These are phyloP conservation scores for Nymphaea thermarum DNA, from an alignment of 164 flowering plant species.

Conservation along the genomic window DNA sequence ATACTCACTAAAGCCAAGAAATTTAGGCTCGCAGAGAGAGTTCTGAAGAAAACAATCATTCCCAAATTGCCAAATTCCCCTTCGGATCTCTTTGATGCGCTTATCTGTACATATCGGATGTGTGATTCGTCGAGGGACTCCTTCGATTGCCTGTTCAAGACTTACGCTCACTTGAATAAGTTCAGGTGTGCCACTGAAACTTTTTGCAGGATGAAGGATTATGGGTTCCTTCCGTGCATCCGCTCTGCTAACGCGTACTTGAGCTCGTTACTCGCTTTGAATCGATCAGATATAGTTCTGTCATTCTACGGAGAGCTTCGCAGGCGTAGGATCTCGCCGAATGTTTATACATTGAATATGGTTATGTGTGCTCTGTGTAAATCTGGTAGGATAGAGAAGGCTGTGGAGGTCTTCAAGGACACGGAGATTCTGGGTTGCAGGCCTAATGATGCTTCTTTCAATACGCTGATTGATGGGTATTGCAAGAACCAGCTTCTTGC, in stretches of 20 bases:
- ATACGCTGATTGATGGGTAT: slow-evolving; percentile 63
- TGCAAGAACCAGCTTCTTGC: slow-evolving; percentile 45
- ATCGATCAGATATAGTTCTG: slow-evolving; percentile 48
- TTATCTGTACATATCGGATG: slow-evolving; percentile 48
- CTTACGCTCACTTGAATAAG: slow-evolving; percentile 71
- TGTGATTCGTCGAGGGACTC: slow-evolving; percentile 76
- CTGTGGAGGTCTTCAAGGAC: slow-evolving; percentile 43
- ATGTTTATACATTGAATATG: slow-evolving; percentile 70
- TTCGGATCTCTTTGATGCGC: slow-evolving; percentile 45
- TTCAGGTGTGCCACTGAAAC: slow-evolving; percentile 55
- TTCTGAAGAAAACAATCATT: slow-evolving; percentile 28
- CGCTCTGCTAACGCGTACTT: slow-evolving; percentile 74
- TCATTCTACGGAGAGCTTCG: slow-evolving; percentile 56
- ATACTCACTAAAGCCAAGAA: slow-evolving; percentile 55
- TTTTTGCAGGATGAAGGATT: slow-evolving; percentile 61
- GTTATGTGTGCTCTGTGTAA: slow-evolving; percentile 53
- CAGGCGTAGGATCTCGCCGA: slow-evolving; percentile 46
- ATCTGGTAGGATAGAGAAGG: slow-evolving; percentile 53
- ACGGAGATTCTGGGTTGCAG: slow-evolving; percentile 53
- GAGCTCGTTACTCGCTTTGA: slow-evolving; percentile 43
- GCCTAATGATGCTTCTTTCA: slow-evolving; percentile 44
- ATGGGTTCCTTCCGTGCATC: slow-evolving; percentile 72
- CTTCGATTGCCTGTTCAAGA: slow-evolving; percentile 66
- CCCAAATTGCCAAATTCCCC: slow-evolving; percentile 28
- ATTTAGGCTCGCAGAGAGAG: slow-evolving; percentile 55